Conservation (phyloP, 768 basidiomycete species). For the Dacryopinax primogenitus region DNA sequence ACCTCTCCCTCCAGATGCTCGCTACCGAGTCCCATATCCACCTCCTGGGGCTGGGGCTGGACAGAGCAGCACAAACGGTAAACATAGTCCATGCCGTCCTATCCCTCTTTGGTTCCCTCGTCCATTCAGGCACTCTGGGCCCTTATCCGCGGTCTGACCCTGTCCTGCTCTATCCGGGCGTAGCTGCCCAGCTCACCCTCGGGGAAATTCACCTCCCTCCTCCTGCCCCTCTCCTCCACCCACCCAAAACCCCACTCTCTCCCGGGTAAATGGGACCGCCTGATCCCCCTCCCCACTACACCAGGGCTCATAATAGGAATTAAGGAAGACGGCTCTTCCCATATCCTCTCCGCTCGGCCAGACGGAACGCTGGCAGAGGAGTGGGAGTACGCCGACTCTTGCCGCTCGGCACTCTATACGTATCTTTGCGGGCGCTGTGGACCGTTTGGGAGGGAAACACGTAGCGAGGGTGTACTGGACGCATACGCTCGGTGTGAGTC, state of each 20-base stretch:
- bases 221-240: too few relatives aligned
- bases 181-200: too few relatives aligned
- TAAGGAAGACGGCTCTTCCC: slow-evolving; percentile 41
- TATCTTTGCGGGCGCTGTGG: slow-evolving; percentile 45
- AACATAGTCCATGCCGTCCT: too few relatives aligned
- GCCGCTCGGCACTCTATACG: slow-evolving; percentile 33
- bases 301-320: slow-evolving; percentile 51
- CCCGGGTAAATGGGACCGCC: slow-evolving; percentile 35
- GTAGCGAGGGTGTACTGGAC: slow-evolving; percentile 61
- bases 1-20: too few relatives aligned
- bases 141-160: too few relatives aligned
- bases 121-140: too few relatives aligned
- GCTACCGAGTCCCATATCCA: too few relatives aligned
- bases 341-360: slow-evolving; percentile 40
- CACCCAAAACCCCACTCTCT: slow-evolving; percentile 25
- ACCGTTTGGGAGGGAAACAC: slow-evolving; percentile 39
- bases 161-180: too few relatives aligned
- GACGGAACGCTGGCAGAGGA: slow-evolving; percentile 33
- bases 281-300: slow-evolving; percentile 48
- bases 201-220: too few relatives aligned
- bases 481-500: slow-evolving; percentile 38
- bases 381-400: slow-evolving; percentile 41
- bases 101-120: too few relatives aligned
- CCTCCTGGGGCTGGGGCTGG: too few relatives aligned
- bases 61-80: too few relatives aligned